A percentile compares a stretch with the other conserved stretches of the same genome.
Evolutionary conservation across 1,284 basidiomycete genomes (phyloP).

Genomic region (Clitocybe nebularis): DNA sequence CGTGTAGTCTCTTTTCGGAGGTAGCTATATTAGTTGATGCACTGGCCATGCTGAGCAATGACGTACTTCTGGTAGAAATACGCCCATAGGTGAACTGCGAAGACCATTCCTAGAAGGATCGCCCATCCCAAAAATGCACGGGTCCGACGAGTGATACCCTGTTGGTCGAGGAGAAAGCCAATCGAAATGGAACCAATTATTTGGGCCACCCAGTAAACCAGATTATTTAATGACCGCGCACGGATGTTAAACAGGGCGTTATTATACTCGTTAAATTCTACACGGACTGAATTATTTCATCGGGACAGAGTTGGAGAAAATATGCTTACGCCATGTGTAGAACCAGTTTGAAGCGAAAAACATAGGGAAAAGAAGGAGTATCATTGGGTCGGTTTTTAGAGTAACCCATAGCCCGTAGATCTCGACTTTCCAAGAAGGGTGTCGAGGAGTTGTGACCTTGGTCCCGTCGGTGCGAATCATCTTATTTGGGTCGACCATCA

Average conservation of each 20-base stretch:
- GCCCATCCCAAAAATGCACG: constrained; percentile 64
- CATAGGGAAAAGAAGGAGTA: constrained; percentile 43
- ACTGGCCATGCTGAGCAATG: neutral
- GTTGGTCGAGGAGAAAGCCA: constrained; percentile 59
- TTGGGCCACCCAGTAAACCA: constrained; percentile 65
- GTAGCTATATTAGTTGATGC: too few relatives aligned
- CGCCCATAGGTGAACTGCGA: neutral
- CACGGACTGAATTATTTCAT: neutral
- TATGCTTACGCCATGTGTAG: constrained; percentile 50
- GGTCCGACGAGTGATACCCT: constrained; percentile 46
- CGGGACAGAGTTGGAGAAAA: neutral
- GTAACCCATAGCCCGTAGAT: constrained; percentile 48
- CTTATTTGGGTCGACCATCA: constrained; percentile 66
- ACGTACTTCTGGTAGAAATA: constrained; percentile 3
- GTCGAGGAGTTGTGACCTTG: constrained; percentile 50
- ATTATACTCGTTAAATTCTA: constrained; percentile 68
- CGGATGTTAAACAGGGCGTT: constrained; percentile 66
- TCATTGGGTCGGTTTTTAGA: constrained; percentile 51
- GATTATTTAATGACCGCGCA: constrained; percentile 60
- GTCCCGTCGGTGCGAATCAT: constrained; percentile 75
- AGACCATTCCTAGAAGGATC: constrained; percentile 37
- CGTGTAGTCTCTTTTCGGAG: constrained; percentile 2
- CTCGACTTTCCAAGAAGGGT: constrained; percentile 70
- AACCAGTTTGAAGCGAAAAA: constrained; percentile 28
- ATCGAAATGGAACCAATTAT: constrained; percentile 63